A percentile compares a stretch with the other conserved stretches of the same genome.
These are phyloP conservation scores for Acanthamoeba comandoni DNA, from an alignment of 208 protist genomes.

Conservation along the genomic window DNA sequence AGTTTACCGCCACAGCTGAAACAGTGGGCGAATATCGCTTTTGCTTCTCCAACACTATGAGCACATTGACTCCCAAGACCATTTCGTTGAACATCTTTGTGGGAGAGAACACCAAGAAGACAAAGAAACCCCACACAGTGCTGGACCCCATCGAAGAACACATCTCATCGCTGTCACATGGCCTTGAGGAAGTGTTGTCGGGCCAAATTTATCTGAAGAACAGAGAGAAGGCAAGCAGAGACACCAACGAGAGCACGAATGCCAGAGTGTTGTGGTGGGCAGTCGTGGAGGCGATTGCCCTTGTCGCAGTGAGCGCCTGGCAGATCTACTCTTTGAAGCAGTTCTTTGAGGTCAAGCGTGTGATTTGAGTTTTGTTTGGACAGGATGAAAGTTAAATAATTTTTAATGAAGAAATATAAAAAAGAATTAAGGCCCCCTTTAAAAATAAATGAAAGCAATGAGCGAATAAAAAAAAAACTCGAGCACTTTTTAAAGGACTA, in stretches of 20 bases:
- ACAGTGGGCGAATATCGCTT: constrained; percentile 62
- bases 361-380: too few relatives aligned
- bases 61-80: constrained; percentile 79
- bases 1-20: constrained; percentile 72
- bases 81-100: constrained; percentile 73
- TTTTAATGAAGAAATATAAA: too few relatives aligned
- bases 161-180: constrained; percentile 14
- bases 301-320: constrained; percentile 77
- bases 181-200: not conserved
- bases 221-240: constrained; percentile 76
- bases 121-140: not conserved
- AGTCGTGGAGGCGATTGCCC: constrained; percentile 78
- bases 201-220: constrained; percentile 77
- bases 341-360: constrained; percentile 71
- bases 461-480: too few relatives aligned
- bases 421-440: too few relatives aligned
- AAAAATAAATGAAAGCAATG: too few relatives aligned
- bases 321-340: constrained; percentile 76
- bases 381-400: too few relatives aligned
- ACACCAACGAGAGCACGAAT: constrained; percentile 82
- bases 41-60: constrained; percentile 85
- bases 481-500: too few relatives aligned
- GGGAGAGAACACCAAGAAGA: constrained; percentile 1
- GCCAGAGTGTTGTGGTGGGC: constrained; percentile 78
- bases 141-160: constrained; percentile 36